Evolutionary conservation across 2,329 filamentous ascomycete species (phyloP), one percentile per base, ranked within the genome.

Genomic region (Alternaria gaisen): DNA sequence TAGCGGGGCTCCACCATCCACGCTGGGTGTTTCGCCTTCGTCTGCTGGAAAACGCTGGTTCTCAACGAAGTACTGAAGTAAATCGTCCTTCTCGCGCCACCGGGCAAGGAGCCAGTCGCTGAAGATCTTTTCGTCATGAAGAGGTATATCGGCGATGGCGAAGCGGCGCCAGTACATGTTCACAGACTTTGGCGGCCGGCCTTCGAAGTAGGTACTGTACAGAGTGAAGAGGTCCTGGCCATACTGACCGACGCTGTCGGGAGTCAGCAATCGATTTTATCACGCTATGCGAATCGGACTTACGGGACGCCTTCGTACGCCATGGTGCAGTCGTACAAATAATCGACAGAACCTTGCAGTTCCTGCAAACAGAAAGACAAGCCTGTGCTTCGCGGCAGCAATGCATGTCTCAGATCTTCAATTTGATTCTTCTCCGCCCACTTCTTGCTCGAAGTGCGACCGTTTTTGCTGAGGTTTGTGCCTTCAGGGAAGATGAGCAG

Each of bases 131-230:
- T 86, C 84, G 68, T 90, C 86, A 48, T 92, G 85, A 5, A 97
- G 83, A 0, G 95, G 95, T 26, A 99, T 94, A 47, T 93, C 89
- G 16, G 85, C 85, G 20, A 97, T 75, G 24, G 86, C 85, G 80
- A 97, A 98, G 20, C 94, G 89, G 54, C 95, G 89, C 94, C 94
- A 99, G 81, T 97, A 90, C 83, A 98, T 93, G 80, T 97, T 97
- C 71, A 98, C 93, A 2, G 92, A 97, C 77, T 93, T 97, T 5
- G 95, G 95, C 0, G 93, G 90, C 0, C 92, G 90, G 43, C 95
- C 94, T 77, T 95, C 87, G 68, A 97, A 90, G 78, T 96, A 98
- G 28, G 92, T 95, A 58, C 91, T 92, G 1, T 88, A 87, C 5
- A 99, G 85, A 1, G 91, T 93, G 79, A 96, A 98, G 72, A 92